Evolutionary conservation across 1,284 basidiomycete genomes (phyloP).

Genomic region (Puccinia triticina): DNA sequence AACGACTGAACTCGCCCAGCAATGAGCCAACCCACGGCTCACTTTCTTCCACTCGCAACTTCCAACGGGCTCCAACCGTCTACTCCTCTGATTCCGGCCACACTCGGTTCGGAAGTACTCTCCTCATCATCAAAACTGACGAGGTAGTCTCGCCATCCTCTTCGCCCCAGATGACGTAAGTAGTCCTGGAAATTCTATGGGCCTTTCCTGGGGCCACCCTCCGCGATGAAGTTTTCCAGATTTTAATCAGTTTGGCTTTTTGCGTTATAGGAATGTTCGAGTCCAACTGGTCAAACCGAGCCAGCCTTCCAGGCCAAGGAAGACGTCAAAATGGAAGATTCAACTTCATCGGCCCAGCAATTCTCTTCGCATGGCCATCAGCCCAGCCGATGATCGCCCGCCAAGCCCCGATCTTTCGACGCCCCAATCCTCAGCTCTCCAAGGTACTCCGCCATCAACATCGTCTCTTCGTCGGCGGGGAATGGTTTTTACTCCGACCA

Average conservation of each 20-base stretch:
- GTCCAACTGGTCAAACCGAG: background rate
- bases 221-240: too few species aligned
- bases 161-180: background rate
- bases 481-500: background rate
- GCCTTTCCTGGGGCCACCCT: too few species aligned
- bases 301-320: background rate
- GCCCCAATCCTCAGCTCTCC: background rate
- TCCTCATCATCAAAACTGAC: too few species aligned
- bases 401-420: background rate
- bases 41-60: background rate
- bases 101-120: too few species aligned
- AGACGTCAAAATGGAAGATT: background rate
- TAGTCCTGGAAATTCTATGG: background rate
- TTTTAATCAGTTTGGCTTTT: too few species aligned
- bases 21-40: background rate
- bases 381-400: background rate
- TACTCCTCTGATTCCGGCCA: conserved; percentile 6
- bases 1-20: background rate
- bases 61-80: conserved; percentile 5
- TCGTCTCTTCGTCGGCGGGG: background rate
- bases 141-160: background rate
- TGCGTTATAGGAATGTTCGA: background rate
- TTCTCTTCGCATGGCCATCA: background rate
- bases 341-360: background rate
- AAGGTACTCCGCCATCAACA: background rate